Base-by-base conservation (phyloP, 2,329 filamentous ascomycete species). In the Leptodontidium sp. region DNA sequence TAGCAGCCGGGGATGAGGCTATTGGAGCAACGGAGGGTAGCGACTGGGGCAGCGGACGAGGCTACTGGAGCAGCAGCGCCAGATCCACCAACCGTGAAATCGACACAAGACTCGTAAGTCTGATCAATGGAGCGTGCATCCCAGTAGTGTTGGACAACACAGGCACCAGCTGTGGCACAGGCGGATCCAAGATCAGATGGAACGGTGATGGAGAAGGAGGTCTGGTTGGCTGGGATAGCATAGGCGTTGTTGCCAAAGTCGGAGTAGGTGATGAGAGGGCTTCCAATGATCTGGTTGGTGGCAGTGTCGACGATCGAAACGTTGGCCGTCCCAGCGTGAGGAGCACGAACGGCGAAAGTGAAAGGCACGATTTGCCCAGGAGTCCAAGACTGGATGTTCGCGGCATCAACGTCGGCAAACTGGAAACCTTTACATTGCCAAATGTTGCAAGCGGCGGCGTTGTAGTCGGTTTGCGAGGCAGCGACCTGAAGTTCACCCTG, bases 71-170 rank as follows among this genome's bases (percentile, higher is more conserved):
- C 47, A 17, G 47, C 47, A 24, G 50, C 14, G 14, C 66, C 67
- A 14, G 64, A 49, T 58, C 66, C 67, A 49, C 69, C 71, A 32
- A 76, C 70, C 8, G 69, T 70, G 69, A 88, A 87, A 77, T 87
- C 86, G 67, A 87, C 79, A 75, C 85, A 87, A 63, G 81, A 81
- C 79, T 87, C 84, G 76, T 88, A 87, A n/a, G 85, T 87, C 81
- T 88, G 86, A 71, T 84, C 76, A 61, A 85, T 81, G 50, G 74
- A 75, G 15, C 79, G 74, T 9, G 84, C 84, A 70, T 86, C 79
- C 85, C 85, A 87, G 78, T 77, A 86, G 82, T 85, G 85, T 76
- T 87, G 86, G 58, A 88, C 81, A 7, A 86, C 72, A 67, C 75
- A 77, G 14, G 64, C 72, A 52, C 75, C 74, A 58, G 74, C 70